Evolutionary conservation across 2,329 filamentous ascomycete species (phyloP).

Genomic region (Tetracladium maxilliforme): DNA sequence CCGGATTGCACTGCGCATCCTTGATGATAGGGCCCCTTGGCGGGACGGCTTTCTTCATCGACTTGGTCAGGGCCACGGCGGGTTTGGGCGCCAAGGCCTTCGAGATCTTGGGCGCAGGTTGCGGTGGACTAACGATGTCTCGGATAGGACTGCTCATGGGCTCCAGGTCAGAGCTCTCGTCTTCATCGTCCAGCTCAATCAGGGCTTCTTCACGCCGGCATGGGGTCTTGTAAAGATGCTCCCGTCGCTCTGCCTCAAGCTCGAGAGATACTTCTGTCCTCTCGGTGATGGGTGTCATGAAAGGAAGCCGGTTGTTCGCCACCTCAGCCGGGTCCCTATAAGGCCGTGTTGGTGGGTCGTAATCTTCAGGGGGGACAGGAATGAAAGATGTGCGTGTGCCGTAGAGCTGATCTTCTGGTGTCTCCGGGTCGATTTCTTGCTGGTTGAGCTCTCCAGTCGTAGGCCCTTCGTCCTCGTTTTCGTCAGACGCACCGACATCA

Average conservation of each 20-base stretch:
- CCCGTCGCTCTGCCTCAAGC: too few species aligned
- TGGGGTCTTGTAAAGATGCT: too few species aligned
- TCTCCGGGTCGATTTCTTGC: slow-evolving; percentile 16
- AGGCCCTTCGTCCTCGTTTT: slow-evolving; percentile 5
- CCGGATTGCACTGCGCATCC: slow-evolving; percentile 77
- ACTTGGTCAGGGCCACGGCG: slow-evolving; percentile 28
- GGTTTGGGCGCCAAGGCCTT: slow-evolving; percentile 24
- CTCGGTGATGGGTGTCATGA: slow-evolving; percentile 98
- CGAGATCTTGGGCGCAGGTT: slow-evolving; percentile 26
- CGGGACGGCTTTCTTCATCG: slow-evolving; percentile 22
- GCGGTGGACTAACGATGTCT: slow-evolving; percentile 41
- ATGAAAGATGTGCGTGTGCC: slow-evolving; percentile 53
- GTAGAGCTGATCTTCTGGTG: slow-evolving; percentile 13
- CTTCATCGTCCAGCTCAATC: slow-evolving; percentile 7
- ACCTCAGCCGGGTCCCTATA: slow-evolving; percentile 68
- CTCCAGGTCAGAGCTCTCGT: slow-evolving; percentile 15
- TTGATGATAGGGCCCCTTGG: slow-evolving; percentile 61
- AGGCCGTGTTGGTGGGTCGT: slow-evolving; percentile 62
- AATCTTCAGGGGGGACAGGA: slow-evolving; percentile 74
- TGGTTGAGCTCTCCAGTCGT: slow-evolving; percentile 7
- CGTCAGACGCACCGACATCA: slow-evolving; percentile 18
- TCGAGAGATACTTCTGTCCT: slow-evolving; percentile 81
- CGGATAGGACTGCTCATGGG: slow-evolving; percentile 56
- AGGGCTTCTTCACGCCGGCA: too few species aligned
- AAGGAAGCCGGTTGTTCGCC: slow-evolving; percentile 84